These are phyloP conservation scores for Alternaria sp. DNA, from an alignment of 2,329 filamentous ascomycete species.

Conservation along the genomic window DNA sequence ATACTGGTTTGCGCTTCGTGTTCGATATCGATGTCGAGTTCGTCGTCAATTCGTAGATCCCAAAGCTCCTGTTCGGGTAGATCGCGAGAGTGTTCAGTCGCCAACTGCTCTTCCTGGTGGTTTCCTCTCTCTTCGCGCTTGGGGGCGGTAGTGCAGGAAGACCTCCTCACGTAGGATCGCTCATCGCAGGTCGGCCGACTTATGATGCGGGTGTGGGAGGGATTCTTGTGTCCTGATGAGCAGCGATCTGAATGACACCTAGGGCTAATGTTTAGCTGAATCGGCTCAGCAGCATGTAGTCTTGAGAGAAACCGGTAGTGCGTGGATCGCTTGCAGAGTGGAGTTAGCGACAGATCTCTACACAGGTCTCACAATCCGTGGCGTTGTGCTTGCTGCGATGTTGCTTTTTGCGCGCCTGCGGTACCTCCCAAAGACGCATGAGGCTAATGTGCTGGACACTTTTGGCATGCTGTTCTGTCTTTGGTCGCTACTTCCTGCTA, in stretches of 20 bases:
- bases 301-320: conserved; percentile 17
- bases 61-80: neutral
- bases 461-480: neutral
- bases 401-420: neutral
- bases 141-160: neutral
- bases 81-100: neutral
- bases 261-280: neutral
- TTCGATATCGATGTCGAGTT: neutral
- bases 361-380: conserved; percentile 28
- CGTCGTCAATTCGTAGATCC: neutral
- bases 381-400: neutral
- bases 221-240: neutral
- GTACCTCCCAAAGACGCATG: neutral
- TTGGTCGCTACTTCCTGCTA: conserved; percentile 52
- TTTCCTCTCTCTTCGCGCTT: neutral
- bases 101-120: neutral
- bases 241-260: neutral
- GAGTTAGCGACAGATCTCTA: conserved; percentile 56
- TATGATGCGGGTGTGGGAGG: neutral
- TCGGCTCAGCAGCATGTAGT: neutral
- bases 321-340: conserved; percentile 23
- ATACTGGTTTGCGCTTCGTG: neutral
- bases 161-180: neutral
- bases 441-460: conserved; percentile 43
- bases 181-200: neutral